Base-by-base conservation (phyloP, 225 moss, liverwort and hornwort species). In the Marchantia paleacea region DNA sequence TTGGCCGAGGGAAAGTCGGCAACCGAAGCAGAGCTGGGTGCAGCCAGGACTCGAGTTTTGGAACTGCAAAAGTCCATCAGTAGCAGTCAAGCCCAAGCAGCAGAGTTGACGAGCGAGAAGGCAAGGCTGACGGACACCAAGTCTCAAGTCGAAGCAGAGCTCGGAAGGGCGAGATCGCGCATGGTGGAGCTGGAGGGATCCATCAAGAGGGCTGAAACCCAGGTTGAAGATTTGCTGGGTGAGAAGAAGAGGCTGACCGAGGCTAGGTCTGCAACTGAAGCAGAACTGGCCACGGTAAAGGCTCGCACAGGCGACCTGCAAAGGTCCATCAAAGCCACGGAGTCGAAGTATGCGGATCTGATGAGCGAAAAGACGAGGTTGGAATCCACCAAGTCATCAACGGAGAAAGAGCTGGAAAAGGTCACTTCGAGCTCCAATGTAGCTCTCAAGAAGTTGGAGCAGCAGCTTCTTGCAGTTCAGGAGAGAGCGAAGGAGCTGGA, bases 31-130 rank as follows among this genome's bases (percentile, higher is more conserved):
- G 79, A 79, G 47, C 54, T 79, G 51, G 8, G 10, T 39, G 31
- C 53, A 30, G 30, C 69, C 8, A 70, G 54, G 57, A 52, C 54
- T 29, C 79, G 79, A 0, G 12, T 79, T 24, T 8, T 70, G 54
- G 79, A 79, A 18, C 79, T 69, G 28, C 79, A 79, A n/a, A 79
- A 79, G 61, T 70, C 79, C 69, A 20, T 79, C 28, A 79, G 19
- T 0, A 70, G 54, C 49, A 28, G 13, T 39, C 39, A 79, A 49
- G 18, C 53, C 22, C 79, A 79, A 18, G 29, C 53, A 0, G 30
- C 28, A 18, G 69, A 79, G 19, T 11, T 52, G 9, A 55, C 28
- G 16, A 70, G 1, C 6, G 79, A 79, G 69, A 79, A 55, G 79
- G 30, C 79, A 9, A 69, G 57, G 70, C 61, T 79, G 25, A 26